phyloP scores from a whole-genome alignment of 805 yeast species.

The Candida tammaniensis region DNA sequence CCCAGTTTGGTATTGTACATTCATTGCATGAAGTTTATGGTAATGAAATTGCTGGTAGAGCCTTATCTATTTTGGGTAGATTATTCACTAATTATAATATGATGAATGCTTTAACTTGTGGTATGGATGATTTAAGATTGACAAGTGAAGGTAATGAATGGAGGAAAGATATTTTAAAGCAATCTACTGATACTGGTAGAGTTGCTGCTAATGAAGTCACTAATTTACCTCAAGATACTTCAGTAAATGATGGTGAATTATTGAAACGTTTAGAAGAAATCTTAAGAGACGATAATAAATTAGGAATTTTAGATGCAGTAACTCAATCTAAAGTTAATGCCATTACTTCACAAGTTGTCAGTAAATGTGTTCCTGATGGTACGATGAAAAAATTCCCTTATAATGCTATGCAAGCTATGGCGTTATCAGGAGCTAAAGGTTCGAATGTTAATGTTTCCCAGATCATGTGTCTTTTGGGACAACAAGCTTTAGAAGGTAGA shows the following conservation, averaged over 20 bases:
- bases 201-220: constrained; percentile 94
- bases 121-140: constrained; percentile 97
- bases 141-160: constrained; percentile 87
- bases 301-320: constrained; percentile 93
- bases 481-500: constrained; percentile 98
- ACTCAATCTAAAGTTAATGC: constrained; percentile 90
- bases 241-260: constrained; percentile 65
- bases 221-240: constrained; percentile 54
- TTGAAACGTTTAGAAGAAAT: constrained; percentile 89
- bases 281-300: constrained; percentile 85
- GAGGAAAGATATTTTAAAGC: constrained; percentile 79
- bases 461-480: constrained; percentile 98
- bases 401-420: constrained; percentile 99
- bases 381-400: constrained; percentile 93
- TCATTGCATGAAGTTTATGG: constrained; percentile 96
- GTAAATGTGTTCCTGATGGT: constrained; percentile 93
- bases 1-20: constrained; percentile 95
- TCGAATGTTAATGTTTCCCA: constrained; percentile 98
- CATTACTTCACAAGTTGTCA: constrained; percentile 91
- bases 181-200: constrained; percentile 80
- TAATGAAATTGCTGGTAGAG: constrained; percentile 82
- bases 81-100: constrained; percentile 91
- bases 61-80: constrained; percentile 89
- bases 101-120: constrained; percentile 95
- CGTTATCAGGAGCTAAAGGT: constrained; percentile 98